Evolutionary conservation across 495 filamentous ascomycete species (phyloP).

Genomic region (Corynascus novoguineensis): DNA sequence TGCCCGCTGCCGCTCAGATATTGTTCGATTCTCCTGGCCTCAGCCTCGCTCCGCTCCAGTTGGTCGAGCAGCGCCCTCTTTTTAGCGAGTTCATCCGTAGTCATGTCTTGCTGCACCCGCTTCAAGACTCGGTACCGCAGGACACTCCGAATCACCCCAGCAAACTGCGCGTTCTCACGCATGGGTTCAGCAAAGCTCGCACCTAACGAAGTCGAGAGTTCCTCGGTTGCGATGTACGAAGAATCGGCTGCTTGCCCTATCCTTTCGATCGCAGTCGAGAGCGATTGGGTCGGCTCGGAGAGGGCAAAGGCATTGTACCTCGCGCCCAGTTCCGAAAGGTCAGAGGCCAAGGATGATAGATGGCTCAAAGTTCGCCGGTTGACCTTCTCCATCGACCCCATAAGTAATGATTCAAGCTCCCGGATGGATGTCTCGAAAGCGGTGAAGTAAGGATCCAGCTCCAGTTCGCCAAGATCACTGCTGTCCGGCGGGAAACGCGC

Average conservation of each 20-base stretch:
- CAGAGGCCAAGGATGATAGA: conserved; percentile 70
- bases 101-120: conserved; percentile 95
- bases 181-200: conserved; percentile 94
- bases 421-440: conserved; percentile 83
- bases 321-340: conserved; percentile 87
- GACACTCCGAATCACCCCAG: conserved; percentile 83
- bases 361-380: conserved; percentile 86
- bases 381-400: conserved; percentile 91
- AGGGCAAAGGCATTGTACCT: conserved; percentile 96
- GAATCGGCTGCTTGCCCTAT: conserved; percentile 92
- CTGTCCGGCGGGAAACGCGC: conserved; percentile 78
- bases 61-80: conserved; percentile 74
- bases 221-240: conserved; percentile 92
- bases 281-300: conserved; percentile 78
- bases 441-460: conserved; percentile 92
- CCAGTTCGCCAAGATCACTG: conserved; percentile 71
- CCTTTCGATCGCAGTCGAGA: conserved; percentile 90
- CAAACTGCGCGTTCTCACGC: conserved; percentile 95
- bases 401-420: conserved; percentile 78
- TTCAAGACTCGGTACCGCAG: conserved; percentile 85
- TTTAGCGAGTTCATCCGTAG: conserved; percentile 77
- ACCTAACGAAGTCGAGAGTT: conserved; percentile 73
- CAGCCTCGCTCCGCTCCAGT: conserved; percentile 80
- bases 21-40: conserved; percentile 87
- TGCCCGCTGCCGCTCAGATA: conserved; percentile 70